These are phyloP conservation scores for Aspergillus sp. DNA, from an alignment of 2,329 filamentous ascomycete genomes.

Conservation along the genomic window DNA sequence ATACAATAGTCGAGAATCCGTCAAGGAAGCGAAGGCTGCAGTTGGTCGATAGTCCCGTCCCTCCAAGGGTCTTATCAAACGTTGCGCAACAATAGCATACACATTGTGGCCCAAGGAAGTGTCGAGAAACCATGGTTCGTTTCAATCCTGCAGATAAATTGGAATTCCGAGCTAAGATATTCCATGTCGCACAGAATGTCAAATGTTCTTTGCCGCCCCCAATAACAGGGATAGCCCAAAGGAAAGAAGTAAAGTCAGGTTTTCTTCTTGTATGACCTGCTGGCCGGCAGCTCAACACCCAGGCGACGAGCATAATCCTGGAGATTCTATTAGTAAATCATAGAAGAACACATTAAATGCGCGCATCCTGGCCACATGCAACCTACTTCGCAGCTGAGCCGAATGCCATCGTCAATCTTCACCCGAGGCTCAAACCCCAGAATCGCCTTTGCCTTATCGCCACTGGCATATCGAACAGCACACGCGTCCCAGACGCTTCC, in stretches of 20 bases:
- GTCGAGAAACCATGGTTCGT: neutral
- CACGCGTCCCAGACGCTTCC: conserved; percentile 57
- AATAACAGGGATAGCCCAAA: neutral
- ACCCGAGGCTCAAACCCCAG: conserved; percentile 54
- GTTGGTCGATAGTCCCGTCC: neutral
- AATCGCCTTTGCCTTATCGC: conserved; percentile 50
- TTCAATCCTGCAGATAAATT: neutral
- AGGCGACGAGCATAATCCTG: conserved; percentile 34
- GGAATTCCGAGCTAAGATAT: neutral
- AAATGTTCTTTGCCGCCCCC: neutral
- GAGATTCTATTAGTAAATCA: conserved; percentile 2
- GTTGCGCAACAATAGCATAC: neutral
- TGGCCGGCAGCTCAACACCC: conserved; percentile 20
- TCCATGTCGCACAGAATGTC: neutral
- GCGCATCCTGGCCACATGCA: neutral
- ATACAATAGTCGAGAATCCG: neutral
- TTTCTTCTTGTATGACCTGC: conserved; percentile 1
- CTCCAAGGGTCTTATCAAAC: neutral
- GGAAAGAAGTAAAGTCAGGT: conserved; percentile 2
- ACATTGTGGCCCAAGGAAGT: neutral
- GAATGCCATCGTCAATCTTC: conserved; percentile 51
- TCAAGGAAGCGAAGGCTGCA: neutral
- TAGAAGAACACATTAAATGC: neutral
- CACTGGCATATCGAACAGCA: conserved; percentile 52
- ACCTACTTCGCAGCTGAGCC: conserved; percentile 47